Evolutionary conservation across 768 basidiomycete species (phyloP), one percentile per base, ranked within the genome.

Genomic region (Rhizopogon vesiculosus): DNA sequence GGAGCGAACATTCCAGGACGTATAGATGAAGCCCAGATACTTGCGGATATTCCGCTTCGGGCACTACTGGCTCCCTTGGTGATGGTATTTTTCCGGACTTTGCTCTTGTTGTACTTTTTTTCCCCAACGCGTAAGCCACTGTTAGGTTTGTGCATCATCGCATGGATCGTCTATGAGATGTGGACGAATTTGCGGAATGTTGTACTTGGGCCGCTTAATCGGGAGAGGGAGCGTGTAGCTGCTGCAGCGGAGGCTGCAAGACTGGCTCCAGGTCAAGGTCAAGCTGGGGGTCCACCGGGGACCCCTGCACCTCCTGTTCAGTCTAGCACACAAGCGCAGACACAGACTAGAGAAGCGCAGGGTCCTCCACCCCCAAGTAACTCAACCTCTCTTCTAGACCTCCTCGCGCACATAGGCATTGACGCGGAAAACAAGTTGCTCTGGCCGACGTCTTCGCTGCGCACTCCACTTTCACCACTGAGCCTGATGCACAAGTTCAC

Each of bases 141-240:
- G 18, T 79, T 90, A 56, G 86, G 83, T 38, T 60, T 87, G 40
- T 70, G 89, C 55, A 77, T 91, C 31, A 69, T 84, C 22, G 80
- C 76, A 2, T 90, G 86, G 86, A 81, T 88, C 67, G 54, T 86
- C 25, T 91, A 87, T 65, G 89, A 91, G 67, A 82, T 86, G 35
- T 89, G 86, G 86, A 80, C 78, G 51, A 84, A 85, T 25, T 78
- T 90, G 55, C 78, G 84, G 40, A 77, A 69, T 33, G 70, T 74
- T 42, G 58, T 78, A 19, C 59, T 71, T 69, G 61, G 80, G 62
- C 48, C 63, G 75, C 29, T 63, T 46, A 66, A 69, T 35, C 76
- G 74, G 56, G 73, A 69, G 45, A 66, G 69, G 53, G 58, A 64
- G 48, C 62, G 61, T 35, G 8, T 61, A 51, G 58, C 57, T 28